Evolutionary conservation across 2,329 filamentous ascomycete genomes (phyloP), one percentile per base, ranked within the genome.

Genomic region (Phialemoniopsis sp.): DNA sequence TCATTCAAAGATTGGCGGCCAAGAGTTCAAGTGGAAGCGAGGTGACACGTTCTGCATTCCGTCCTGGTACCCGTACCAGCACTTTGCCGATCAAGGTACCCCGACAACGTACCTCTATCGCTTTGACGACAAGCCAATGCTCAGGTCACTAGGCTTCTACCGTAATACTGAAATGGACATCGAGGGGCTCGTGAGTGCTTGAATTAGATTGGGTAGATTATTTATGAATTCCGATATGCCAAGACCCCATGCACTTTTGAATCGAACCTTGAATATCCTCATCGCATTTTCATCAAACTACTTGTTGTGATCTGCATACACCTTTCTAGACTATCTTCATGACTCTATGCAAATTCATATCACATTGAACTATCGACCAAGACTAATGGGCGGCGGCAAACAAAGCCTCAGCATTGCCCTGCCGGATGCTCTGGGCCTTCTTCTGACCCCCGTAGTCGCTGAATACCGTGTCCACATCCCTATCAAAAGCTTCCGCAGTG

Each of bases 1-100:
- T 0, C 45, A 58, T 16, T 62, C 62, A 2, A 46, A 46, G 1
- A 64, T 78, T 31, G 60, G 58, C 3, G 65, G 57, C 1, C 45
- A 62, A 35, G 53, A 40, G 4, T 48, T 67, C 18, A 18, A 37
- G 1, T 78, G 74, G 73, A 66, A 67, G 41, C 51, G 60, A 32
- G 67, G 71, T 3, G 75, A 79, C 49, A 78, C 71, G 0, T 78
- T 79, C 42, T 73, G 68, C 44, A 58, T 79, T 12, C 75, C 74
- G 0, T 52, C 72, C 0, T 78, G 75, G 74, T 54, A 73, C 36
- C 50, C 43, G 13, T 74, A 72, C 42, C 62, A 72, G 48, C 72
- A 76, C 46, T 63, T 64, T 39, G 66, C 71, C 2, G 53, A 53
- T n/a, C n/a, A n/a, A n/a, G n/a, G n/a, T n/a, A n/a, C n/a, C n/a